These are phyloP conservation scores for Dichotomopilus funicola DNA, from an alignment of 2,329 filamentous ascomycete species.

Conservation along the genomic window DNA sequence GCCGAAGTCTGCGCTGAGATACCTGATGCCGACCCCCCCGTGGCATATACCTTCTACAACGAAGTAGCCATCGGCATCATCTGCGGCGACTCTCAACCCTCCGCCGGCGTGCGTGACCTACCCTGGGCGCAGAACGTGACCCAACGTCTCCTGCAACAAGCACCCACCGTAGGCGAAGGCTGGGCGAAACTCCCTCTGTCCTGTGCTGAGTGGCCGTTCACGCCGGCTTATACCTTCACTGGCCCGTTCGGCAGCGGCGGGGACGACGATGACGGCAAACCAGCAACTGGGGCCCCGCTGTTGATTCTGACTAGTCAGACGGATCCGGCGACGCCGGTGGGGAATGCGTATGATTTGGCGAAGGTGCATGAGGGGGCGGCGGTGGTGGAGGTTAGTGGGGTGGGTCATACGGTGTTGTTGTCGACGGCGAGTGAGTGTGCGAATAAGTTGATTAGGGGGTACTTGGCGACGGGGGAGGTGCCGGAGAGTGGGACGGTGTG, in stretches of 20 bases:
- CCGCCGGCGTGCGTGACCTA: background rate
- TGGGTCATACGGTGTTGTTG: conserved; percentile 8
- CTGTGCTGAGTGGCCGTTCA: conserved; percentile 10
- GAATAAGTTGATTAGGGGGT: conserved; percentile 4
- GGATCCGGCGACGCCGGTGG: conserved; percentile 14
- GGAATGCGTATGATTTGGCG: conserved; percentile 11
- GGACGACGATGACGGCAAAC: background rate
- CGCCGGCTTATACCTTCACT: conserved; percentile 2
- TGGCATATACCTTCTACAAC: background rate
- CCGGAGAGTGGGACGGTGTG: conserved; percentile 10
- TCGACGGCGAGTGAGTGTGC: conserved; percentile 6
- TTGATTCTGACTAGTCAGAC: conserved; percentile 10
- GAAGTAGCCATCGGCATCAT: conserved; percentile 7
- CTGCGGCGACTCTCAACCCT: conserved; percentile 13
- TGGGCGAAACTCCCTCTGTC: conserved; percentile 6
- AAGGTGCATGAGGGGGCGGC: conserved; percentile 3
- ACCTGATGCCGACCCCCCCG: background rate
- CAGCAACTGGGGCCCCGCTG: conserved; percentile 5
- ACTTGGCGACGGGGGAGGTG: conserved; percentile 9
- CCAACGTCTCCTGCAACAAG: background rate
- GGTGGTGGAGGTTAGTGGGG: conserved; percentile 10
- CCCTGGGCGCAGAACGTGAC: conserved; percentile 1
- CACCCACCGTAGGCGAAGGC: conserved; percentile 8
- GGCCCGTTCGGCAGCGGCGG: conserved; percentile 10
- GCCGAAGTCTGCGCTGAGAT: background rate